Evolutionary conservation across 2,329 filamentous ascomycete species (phyloP).

Genomic region (Polytolypa hystricis): DNA sequence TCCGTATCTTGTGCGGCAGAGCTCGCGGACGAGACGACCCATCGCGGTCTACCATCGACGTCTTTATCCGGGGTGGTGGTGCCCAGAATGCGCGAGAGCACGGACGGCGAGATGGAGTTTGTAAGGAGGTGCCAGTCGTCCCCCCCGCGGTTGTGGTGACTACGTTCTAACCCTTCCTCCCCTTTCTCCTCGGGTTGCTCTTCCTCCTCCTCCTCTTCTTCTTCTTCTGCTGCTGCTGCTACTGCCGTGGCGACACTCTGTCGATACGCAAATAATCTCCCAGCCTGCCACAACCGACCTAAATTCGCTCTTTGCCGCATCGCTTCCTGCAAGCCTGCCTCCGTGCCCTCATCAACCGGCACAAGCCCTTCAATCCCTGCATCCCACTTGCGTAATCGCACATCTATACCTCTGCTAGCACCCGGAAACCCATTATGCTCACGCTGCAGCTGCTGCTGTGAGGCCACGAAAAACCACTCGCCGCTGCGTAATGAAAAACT

Average conservation of each 20-base stretch:
- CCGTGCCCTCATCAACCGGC: conserved; percentile 19
- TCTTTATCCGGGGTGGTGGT: conserved; percentile 19
- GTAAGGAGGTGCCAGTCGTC: conserved; percentile 45
- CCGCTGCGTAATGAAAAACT: conserved; percentile 51
- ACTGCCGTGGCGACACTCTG: conserved; percentile 18
- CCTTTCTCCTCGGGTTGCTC: conserved; percentile 7
- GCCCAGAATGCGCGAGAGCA: conserved; percentile 43
- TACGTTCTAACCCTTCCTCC: conserved; percentile 24
- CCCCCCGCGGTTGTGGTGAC: conserved; percentile 6
- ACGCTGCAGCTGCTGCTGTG: conserved; percentile 1
- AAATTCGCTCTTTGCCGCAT: conserved; percentile 46
- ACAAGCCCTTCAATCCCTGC: conserved; percentile 25
- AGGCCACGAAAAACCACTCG: conserved; percentile 46
- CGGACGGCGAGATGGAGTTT: conserved; percentile 35
- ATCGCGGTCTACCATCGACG: conserved; percentile 34
- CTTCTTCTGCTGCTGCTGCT: conserved; percentile 15
- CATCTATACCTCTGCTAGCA: conserved; percentile 27
- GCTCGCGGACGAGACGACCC: conserved; percentile 48
- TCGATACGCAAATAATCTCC: conserved; percentile 32
- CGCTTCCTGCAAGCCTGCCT: conserved; percentile 35
- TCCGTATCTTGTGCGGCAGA: conserved; percentile 47
- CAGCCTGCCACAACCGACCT: conserved; percentile 44
- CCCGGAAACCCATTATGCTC: conserved; percentile 9
- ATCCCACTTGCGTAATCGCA: conserved; percentile 47
- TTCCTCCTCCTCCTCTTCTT: conserved; percentile 18